These are phyloP conservation scores for Collariella sp. DNA, from an alignment of 495 filamentous ascomycete species.

Conservation along the genomic window DNA sequence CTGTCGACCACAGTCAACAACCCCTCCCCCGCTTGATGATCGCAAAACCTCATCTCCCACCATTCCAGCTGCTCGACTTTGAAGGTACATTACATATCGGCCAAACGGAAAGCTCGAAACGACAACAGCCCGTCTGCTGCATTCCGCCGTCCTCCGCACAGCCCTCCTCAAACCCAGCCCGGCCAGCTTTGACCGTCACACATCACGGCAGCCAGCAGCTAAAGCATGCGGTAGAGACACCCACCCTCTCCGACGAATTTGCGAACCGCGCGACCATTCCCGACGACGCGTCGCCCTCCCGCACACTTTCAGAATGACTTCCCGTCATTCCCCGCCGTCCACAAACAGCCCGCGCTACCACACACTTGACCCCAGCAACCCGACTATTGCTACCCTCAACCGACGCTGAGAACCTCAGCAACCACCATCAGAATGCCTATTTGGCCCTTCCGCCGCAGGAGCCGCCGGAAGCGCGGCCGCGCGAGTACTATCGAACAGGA, in stretches of 20 bases:
- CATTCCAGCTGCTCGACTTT: not conserved
- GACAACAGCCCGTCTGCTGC: not conserved
- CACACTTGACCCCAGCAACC: not conserved
- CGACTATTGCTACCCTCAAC: not conserved
- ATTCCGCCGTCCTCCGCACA: not conserved
- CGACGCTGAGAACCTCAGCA: slow-evolving; percentile 43
- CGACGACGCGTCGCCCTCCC: slow-evolving; percentile 6
- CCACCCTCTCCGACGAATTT: slow-evolving; percentile 8
- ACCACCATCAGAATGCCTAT: slow-evolving; percentile 19
- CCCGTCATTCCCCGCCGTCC: slow-evolving; percentile 2
- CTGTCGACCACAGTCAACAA: not conserved
- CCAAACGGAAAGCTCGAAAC: not conserved
- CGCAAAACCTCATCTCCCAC: not conserved
- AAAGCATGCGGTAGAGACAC: slow-evolving; percentile 22
- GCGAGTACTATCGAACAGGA: slow-evolving; percentile 31
- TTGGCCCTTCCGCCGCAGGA: slow-evolving; percentile 71
- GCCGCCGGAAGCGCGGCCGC: slow-evolving; percentile 39
- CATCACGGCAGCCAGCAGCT: not conserved
- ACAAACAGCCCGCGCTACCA: slow-evolving; percentile 2
- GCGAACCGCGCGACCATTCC: slow-evolving; percentile 3
- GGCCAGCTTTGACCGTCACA: not conserved
- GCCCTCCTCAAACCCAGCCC: not conserved
- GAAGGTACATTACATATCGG: not conserved
- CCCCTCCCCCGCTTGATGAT: not conserved
- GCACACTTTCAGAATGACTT: slow-evolving; percentile 21